A percentile compares a stretch with the other conserved stretches of the same genome.
These are phyloP conservation scores for Fusarium nygamai DNA, from an alignment of 2,329 filamentous ascomycete species.

Conservation along the genomic window DNA sequence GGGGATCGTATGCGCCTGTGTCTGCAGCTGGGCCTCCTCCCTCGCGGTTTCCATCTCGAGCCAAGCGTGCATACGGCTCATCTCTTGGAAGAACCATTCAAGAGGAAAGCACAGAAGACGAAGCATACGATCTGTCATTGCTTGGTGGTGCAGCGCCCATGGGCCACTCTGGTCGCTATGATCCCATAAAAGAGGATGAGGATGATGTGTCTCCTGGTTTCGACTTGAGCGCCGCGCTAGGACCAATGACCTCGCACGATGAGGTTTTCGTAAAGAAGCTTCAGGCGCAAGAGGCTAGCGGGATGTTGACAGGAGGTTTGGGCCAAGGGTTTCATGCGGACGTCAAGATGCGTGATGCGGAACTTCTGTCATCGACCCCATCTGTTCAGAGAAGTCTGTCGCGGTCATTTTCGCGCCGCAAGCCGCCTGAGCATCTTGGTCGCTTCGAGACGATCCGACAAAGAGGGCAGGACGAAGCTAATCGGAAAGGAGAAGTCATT, in stretches of 20 bases:
- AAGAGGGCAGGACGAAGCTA: constrained; percentile 67
- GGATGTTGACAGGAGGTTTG: constrained; percentile 66
- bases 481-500: constrained; percentile 67
- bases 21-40: constrained; percentile 29
- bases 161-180: constrained; percentile 47
- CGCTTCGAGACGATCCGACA: constrained; percentile 57
- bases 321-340: constrained; percentile 63
- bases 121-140: constrained; percentile 57
- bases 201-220: constrained; percentile 51
- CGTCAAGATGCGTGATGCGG: constrained; percentile 58
- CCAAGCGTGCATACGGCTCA: constrained; percentile 42
- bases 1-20: constrained; percentile 45
- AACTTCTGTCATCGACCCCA: constrained; percentile 55
- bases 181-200: constrained; percentile 42
- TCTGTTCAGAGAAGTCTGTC: constrained; percentile 50
- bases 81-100: constrained; percentile 39
- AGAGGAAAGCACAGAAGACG: constrained; percentile 51
- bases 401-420: constrained; percentile 54
- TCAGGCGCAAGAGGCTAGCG: constrained; percentile 64
- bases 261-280: constrained; percentile 56
- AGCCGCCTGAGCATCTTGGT: constrained; percentile 34
- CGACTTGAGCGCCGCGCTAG: constrained; percentile 58
- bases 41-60: constrained; percentile 38
- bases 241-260: constrained; percentile 57
- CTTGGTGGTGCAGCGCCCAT: constrained; percentile 55